phyloP scores from a whole-genome alignment of 805 yeast species.

The Zygoascus biomembranicola region DNA sequence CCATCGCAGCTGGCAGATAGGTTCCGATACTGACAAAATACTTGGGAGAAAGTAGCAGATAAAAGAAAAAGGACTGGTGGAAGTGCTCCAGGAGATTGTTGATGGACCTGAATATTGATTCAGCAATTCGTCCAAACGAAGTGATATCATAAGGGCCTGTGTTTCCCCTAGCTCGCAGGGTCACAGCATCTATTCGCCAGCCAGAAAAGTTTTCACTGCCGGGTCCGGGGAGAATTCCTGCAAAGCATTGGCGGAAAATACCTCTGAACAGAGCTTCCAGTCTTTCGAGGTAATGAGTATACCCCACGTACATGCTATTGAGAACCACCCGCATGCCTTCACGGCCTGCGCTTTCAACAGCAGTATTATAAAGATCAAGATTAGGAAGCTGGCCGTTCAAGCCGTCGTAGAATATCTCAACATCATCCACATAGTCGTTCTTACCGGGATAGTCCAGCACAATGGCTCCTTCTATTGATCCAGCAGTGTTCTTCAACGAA shows the following conservation, averaged over 20 bases:
- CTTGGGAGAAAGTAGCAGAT: conserved; percentile 68
- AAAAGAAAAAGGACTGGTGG: conserved; percentile 94
- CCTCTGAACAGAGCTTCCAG: conserved; percentile 54
- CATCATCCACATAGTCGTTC: conserved; percentile 59
- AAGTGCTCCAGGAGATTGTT: conserved; percentile 90
- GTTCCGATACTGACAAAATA: conserved; percentile 89
- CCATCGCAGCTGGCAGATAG: conserved; percentile 77
- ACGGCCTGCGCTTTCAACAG: conserved; percentile 61
- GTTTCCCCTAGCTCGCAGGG: conserved; percentile 60
- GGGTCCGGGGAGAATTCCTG: conserved; percentile 56
- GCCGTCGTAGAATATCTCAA: conserved; percentile 78
- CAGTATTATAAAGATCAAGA: conserved; percentile 79
- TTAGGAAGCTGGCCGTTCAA: conserved; percentile 94
- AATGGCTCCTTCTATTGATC: conserved; percentile 85
- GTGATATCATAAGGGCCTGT: conserved; percentile 68
- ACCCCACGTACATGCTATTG: conserved; percentile 35
- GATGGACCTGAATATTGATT: conserved; percentile 78
- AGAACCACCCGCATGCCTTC: conserved; percentile 66
- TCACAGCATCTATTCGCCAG: conserved; percentile 89
- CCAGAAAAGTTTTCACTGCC: conserved; percentile 94
- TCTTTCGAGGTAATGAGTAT: conserved; percentile 38
- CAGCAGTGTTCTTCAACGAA: conserved; percentile 78
- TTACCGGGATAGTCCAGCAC: conserved; percentile 65
- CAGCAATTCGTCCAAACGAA: conserved; percentile 83
- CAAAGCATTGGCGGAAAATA: conserved; percentile 54